Evolutionary conservation across 306 rosid species (phyloP).

Genomic region (Inga leiocalycina): DNA sequence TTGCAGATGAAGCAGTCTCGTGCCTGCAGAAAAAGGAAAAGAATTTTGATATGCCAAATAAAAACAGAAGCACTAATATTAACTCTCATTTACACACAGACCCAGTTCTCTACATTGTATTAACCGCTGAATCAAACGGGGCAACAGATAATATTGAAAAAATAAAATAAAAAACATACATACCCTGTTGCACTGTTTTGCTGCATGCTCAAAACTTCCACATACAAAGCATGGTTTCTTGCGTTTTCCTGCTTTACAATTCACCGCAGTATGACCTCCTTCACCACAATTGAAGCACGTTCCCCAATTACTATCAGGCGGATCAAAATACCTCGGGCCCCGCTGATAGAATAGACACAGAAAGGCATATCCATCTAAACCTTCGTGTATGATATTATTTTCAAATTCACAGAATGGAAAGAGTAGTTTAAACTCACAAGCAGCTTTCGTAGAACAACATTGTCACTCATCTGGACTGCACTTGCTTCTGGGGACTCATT

Average conservation of each 20-base stretch:
- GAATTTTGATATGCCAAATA: constrained; percentile 2
- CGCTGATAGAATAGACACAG: constrained; percentile 68
- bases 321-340: constrained; percentile 97
- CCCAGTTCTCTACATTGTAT: not conserved
- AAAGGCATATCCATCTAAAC: constrained; percentile 52
- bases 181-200: constrained; percentile 73
- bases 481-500: constrained; percentile 44
- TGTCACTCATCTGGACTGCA: constrained; percentile 46
- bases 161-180: not conserved
- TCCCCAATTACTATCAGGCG: constrained; percentile 87
- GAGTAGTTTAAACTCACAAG: constrained; percentile 74
- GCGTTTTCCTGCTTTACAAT: constrained; percentile 67
- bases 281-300: constrained; percentile 87
- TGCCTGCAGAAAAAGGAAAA: constrained; percentile 43
- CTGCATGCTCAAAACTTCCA: constrained; percentile 85
- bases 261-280: constrained; percentile 84
- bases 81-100: not conserved
- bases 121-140: constrained; percentile 5
- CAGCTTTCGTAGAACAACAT: constrained; percentile 75
- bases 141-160: not conserved
- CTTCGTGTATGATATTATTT: constrained; percentile 38
- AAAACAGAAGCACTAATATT: not conserved
- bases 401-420: constrained; percentile 42
- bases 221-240: constrained; percentile 90
- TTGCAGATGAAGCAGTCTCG: constrained; percentile 80